phyloP scores from a whole-genome alignment of 345 rosid genomes.

The Lepidium didymum region DNA sequence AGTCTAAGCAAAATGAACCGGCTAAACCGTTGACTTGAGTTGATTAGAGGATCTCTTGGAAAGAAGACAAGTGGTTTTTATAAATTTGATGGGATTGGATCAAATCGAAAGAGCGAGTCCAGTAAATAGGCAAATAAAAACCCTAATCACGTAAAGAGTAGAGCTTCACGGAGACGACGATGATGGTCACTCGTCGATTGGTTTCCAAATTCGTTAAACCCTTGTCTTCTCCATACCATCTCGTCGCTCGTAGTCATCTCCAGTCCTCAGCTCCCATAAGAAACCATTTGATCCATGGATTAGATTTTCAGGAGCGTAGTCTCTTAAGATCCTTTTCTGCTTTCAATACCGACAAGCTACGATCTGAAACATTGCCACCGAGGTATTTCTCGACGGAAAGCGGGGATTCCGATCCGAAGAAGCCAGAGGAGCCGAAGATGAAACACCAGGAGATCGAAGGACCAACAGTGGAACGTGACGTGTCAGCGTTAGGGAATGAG shows the following conservation, averaged over 20 bases:
- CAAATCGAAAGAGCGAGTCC: neutral
- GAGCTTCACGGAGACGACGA: neutral
- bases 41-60: too few relatives aligned
- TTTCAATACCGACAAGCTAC: neutral
- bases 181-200: constrained; percentile 29
- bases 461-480: constrained; percentile 81
- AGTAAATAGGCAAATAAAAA: neutral
- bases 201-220: constrained; percentile 20
- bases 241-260: constrained; percentile 50
- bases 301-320: neutral
- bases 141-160: neutral
- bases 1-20: neutral
- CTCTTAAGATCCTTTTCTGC: constrained; percentile 22
- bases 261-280: constrained; percentile 46
- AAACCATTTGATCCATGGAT: constrained; percentile 15
- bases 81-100: neutral
- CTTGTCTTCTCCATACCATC: constrained; percentile 33
- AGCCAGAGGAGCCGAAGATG: constrained; percentile 40
- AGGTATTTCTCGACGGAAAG: constrained; percentile 40
- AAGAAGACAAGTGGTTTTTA: too few relatives aligned
- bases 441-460: constrained; percentile 97
- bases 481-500: constrained; percentile 70
- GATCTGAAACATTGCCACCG: constrained; percentile 24
- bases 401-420: neutral
- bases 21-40: neutral